A percentile compares a stretch with the other conserved stretches of the same genome.
Evolutionary conservation across 2,329 filamentous ascomycete genomes (phyloP).

Genomic region (Pyrenophora graminea): DNA sequence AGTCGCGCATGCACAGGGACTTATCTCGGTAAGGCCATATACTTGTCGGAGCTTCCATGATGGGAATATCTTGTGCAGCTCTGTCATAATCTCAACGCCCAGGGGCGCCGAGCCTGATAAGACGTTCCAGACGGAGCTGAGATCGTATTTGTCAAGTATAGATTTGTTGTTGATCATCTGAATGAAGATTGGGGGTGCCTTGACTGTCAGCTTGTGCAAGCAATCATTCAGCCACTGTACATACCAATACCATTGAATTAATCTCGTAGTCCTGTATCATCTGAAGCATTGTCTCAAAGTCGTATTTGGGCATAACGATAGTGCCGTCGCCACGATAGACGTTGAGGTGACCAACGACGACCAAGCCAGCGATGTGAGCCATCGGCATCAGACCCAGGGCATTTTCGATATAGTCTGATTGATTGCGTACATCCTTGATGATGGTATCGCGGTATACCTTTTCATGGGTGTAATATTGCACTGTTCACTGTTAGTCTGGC

Average conservation of each 20-base stretch:
- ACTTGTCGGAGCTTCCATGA: slow-evolving; percentile 70
- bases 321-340: slow-evolving; percentile 74
- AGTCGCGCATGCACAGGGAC: slow-evolving; percentile 69
- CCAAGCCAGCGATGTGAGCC: slow-evolving; percentile 80
- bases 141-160: slow-evolving; percentile 67
- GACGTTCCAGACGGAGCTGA: slow-evolving; percentile 67
- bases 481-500: slow-evolving; percentile 18
- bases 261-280: slow-evolving; percentile 73
- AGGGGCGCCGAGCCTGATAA: slow-evolving; percentile 81
- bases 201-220: slow-evolving; percentile 10
- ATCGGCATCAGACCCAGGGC: slow-evolving; percentile 74
- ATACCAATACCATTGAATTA: slow-evolving; percentile 66
- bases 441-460: slow-evolving; percentile 48
- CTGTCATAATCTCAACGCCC: slow-evolving; percentile 71
- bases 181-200: slow-evolving; percentile 83
- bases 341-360: slow-evolving; percentile 68
- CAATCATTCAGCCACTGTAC: slow-evolving; percentile 18
- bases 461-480: slow-evolving; percentile 65
- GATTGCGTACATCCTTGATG: slow-evolving; percentile 39
- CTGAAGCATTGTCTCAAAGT: slow-evolving; percentile 66
- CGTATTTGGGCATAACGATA: slow-evolving; percentile 76
- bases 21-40: slow-evolving; percentile 79
- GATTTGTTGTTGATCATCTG: slow-evolving; percentile 69
- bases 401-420: slow-evolving; percentile 55
- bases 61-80: slow-evolving; percentile 65